Evolutionary conservation across 2,329 filamentous ascomycete species (phyloP).

Genomic region (Mycogone perniciosa): DNA sequence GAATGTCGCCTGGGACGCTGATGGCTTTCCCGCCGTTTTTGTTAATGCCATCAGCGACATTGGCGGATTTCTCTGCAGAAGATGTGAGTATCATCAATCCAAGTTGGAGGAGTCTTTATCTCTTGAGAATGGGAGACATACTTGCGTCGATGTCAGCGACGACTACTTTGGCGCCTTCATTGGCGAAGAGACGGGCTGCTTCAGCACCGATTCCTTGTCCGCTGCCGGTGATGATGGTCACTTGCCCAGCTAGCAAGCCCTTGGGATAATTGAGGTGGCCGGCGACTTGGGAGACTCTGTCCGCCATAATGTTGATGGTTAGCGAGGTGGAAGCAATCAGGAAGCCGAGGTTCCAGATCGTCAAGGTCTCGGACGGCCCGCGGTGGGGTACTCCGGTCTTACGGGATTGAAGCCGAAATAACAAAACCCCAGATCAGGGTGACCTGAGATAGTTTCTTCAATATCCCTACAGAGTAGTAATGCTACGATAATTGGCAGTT

Average conservation of each 20-base stretch:
- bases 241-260: conserved; percentile 71
- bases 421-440: too few relatives aligned
- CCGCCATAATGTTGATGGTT: conserved; percentile 30
- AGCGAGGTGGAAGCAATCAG: too few relatives aligned
- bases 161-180: conserved; percentile 80
- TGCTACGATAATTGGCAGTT: too few relatives aligned
- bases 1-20: conserved; percentile 69
- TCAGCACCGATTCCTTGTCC: conserved; percentile 88
- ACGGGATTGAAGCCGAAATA: too few relatives aligned
- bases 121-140: conserved; percentile 29
- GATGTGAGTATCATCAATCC: background rate
- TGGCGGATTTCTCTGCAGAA: conserved; percentile 56
- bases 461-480: too few relatives aligned
- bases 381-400: too few relatives aligned
- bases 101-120: background rate
- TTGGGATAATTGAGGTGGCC: conserved; percentile 76
- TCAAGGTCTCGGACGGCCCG: too few relatives aligned
- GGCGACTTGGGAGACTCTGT: conserved; percentile 64
- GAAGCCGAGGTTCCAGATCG: too few relatives aligned
- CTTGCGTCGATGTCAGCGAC: conserved; percentile 75
- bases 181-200: conserved; percentile 73
- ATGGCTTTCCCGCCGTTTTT: conserved; percentile 59
- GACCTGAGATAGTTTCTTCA: too few relatives aligned
- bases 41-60: conserved; percentile 66
- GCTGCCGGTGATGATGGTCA: conserved; percentile 80